Evolutionary conservation across 805 yeast genomes (phyloP), one percentile per base, ranked within the genome.

Genomic region (Yarrowia hollandica): DNA sequence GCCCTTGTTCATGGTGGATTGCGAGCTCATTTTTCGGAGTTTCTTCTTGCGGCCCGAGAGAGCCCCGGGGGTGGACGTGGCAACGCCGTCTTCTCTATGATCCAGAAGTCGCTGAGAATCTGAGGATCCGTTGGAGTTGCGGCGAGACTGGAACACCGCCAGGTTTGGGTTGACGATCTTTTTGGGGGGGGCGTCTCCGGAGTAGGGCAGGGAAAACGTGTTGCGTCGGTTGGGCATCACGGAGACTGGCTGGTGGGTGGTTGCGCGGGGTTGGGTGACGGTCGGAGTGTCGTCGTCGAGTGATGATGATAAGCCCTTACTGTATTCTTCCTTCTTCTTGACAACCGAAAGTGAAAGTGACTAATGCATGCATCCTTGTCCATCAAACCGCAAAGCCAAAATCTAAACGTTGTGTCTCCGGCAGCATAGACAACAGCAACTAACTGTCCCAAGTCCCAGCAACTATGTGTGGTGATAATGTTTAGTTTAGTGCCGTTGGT

Each of bases 101-200:
- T 52, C 58, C 11, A 52, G 33, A 10, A 52, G 58, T 15, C 41
- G 56, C 23, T 52, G 58, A 4, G 58, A 52, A 14, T 52, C 58
- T 7, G 44, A 35, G n/a, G 44, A 35, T 5, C 44, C 58, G 44
- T 52, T 52, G 26, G 58, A 52, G 19, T 52, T 52, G 3, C 58
- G 44, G 23, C 58, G 42, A 26, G 33, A 26, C 25, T 52, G 55
- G 21, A 33, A 52, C 15, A 35, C 38, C 2, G 44, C 58, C 44
- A 34, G 26, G 35, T 48, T 48, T 28, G 52, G 52, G 35, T 44
- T 44, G 52, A 44, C 35, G 34, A 44, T 34, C 30, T 48, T 48
- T 18, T 34, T 34, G 23, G 57, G 42, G 23, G 57, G 42, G 28
- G 25, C 19, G 35, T 35, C 42, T 52, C 44, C 58, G 15, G 58